Evolutionary conservation across 352 stramenopile genomes (phyloP).

Genomic region (Globisporangium solare): DNA sequence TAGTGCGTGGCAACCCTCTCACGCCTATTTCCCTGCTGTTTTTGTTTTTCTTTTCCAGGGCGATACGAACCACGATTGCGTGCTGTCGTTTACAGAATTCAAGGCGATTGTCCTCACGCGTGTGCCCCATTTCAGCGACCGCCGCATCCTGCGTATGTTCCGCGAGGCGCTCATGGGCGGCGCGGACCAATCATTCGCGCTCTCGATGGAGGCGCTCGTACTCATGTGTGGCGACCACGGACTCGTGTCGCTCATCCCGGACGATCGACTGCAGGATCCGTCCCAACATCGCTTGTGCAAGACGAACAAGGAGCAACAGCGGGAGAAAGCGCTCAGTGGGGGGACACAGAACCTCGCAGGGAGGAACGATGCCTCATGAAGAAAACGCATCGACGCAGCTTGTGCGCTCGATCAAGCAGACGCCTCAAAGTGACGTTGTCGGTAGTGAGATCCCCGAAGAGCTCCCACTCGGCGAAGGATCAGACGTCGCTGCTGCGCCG

Average conservation of each 20-base stretch:
- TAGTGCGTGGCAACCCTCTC: neutral
- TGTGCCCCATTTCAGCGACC: slow-evolving; percentile 58
- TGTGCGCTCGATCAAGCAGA: too few species aligned
- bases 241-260: slow-evolving; percentile 56
- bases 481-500: neutral
- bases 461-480: slow-evolving; percentile 7
- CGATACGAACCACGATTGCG: slow-evolving; percentile 68
- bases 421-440: neutral
- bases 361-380: too few species aligned
- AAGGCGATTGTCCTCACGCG: slow-evolving; percentile 51
- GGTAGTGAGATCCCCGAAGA: slow-evolving; percentile 34
- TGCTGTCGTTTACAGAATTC: slow-evolving; percentile 70
- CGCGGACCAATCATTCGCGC: slow-evolving; percentile 58
- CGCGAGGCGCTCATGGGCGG: slow-evolving; percentile 62
- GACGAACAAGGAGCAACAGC: neutral
- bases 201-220: slow-evolving; percentile 71
- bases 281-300: slow-evolving; percentile 14
- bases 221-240: slow-evolving; percentile 69
- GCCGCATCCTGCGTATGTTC: slow-evolving; percentile 72
- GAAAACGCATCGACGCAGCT: neutral
- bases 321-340: neutral
- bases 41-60: slow-evolving; percentile 26
- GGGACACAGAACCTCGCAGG: too few species aligned
- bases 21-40: too few species aligned
- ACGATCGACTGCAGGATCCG: slow-evolving; percentile 50